Conservation (phyloP, 164 flowering plant species). For the Macadamia integrifolia region DNA sequence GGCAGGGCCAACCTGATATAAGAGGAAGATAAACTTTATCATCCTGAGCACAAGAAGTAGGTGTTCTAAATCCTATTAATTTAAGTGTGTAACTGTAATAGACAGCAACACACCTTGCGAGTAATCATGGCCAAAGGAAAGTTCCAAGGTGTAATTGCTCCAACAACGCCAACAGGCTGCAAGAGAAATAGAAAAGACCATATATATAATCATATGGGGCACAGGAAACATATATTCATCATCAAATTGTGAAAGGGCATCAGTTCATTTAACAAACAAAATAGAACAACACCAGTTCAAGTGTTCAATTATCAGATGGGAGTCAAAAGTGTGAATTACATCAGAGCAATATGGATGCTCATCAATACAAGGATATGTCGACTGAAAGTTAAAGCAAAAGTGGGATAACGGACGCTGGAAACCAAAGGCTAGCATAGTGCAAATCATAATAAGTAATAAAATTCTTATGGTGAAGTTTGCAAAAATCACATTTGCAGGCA, state of each 20-base stretch:
- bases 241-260: neutral
- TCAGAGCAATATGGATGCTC: neutral
- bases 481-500: too few relatives aligned
- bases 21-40: constrained; percentile 1
- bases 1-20: constrained; percentile 88
- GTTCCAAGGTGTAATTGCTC: constrained; percentile 97
- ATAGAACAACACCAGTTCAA: too few relatives aligned
- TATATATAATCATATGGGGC: neutral
- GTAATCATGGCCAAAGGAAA: constrained; percentile 99
- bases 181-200: constrained; percentile 12
- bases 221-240: neutral
- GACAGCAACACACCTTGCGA: constrained; percentile 55
- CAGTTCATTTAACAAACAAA: too few relatives aligned
- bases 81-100: neutral
- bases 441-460: too few relatives aligned
- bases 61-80: neutral
- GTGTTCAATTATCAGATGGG: too few relatives aligned
- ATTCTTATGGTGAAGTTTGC: too few relatives aligned
- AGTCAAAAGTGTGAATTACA: too few relatives aligned
- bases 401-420: too few relatives aligned
- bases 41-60: neutral
- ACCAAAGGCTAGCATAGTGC: too few relatives aligned
- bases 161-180: constrained; percentile 99
- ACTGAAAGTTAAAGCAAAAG: too few relatives aligned
- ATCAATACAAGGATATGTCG: neutral